A percentile compares a stretch with the other conserved stretches of the same genome.
phyloP scores from a whole-genome alignment of 176 grass and related monocot species.

The Oryza glaberrima region DNA sequence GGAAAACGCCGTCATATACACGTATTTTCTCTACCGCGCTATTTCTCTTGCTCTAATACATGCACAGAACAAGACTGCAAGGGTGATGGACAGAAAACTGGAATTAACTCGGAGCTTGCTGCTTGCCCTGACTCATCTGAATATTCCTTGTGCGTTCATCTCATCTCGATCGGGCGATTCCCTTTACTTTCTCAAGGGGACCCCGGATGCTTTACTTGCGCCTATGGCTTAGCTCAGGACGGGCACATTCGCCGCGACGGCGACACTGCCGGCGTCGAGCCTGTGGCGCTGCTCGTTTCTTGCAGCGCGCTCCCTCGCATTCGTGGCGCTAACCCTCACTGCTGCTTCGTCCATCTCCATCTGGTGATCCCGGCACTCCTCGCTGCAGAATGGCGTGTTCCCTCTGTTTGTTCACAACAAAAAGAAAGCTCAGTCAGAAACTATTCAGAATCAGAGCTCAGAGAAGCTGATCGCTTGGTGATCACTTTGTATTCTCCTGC shows the following conservation, averaged over 20 bases:
- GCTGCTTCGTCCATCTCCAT: slow-evolving; percentile 41
- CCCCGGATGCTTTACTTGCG: neutral
- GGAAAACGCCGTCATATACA: slow-evolving; percentile 16
- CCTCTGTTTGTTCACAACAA: slow-evolving; percentile 46
- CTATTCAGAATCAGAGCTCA: neutral
- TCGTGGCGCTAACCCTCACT: neutral
- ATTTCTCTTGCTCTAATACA: neutral
- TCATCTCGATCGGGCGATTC: neutral
- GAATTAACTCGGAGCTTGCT: neutral
- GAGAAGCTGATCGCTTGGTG: neutral
- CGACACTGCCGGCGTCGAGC: slow-evolving; percentile 14
- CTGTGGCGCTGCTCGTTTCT: slow-evolving; percentile 20
- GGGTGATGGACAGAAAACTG: neutral
- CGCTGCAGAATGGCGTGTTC: slow-evolving; percentile 66
- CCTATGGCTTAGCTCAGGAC: slow-evolving; percentile 32
- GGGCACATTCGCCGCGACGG: slow-evolving; percentile 32
- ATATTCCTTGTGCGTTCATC: slow-evolving; percentile 1
- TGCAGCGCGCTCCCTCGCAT: neutral
- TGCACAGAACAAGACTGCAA: neutral
- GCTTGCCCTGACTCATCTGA: neutral
- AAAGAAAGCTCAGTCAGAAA: neutral
- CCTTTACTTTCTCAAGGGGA: neutral
- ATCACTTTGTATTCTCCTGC: neutral
- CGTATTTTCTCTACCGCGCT: neutral
- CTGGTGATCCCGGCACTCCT: slow-evolving; percentile 54